Evolutionary conservation across 352 stramenopile species (phyloP), one percentile per base, ranked within the genome.

Genomic region (Paralagenidium karlingii): DNA sequence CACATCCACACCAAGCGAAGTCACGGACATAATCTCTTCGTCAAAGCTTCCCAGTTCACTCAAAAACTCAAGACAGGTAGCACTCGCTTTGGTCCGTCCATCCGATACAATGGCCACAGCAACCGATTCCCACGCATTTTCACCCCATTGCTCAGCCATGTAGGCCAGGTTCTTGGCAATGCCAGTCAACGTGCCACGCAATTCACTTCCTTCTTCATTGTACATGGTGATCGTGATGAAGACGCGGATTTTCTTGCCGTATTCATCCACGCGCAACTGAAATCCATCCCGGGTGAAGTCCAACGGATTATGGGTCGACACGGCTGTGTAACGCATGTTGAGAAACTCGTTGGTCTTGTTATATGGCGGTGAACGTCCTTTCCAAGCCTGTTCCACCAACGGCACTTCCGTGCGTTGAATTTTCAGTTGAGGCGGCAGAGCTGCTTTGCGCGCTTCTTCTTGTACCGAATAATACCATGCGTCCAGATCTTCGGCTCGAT

Each of bases 221-320:
- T 70, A 67, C 55, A 70, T 68, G 13, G 62, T 75, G 26, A 69
- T 57, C 5, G 53, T 66, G 47, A 75, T 63, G 16, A 75, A 66
- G 7, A 67, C 53, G 6, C 61, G 61, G 21, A 70, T 63, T 21
- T 55, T 54, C 19, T 46, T 55, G 21, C 58, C 44, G 1, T 54
- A 20, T 38, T 66, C 42, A 19, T 60, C 42, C 0, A 68, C 52
- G 9, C 64, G 52, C 26, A 75, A 41, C 36, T 62, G 39, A 30
- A 58, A 75, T 5, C 60, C 57, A 13, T 75, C 58, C 19, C 56
- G 29, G 3, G 55, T 51, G 40, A 75, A 75, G 11, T 55, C 52
- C 34, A 61, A 58, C 5, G 63, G 63, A 27, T 70, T 51, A 34
- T 60, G 63, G 3, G 53, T 70, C 12, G 59, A 53, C 47, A 75